phyloP scores from a whole-genome alignment of 2,329 filamentous ascomycete genomes.

The Colletotrichum acutatum region DNA sequence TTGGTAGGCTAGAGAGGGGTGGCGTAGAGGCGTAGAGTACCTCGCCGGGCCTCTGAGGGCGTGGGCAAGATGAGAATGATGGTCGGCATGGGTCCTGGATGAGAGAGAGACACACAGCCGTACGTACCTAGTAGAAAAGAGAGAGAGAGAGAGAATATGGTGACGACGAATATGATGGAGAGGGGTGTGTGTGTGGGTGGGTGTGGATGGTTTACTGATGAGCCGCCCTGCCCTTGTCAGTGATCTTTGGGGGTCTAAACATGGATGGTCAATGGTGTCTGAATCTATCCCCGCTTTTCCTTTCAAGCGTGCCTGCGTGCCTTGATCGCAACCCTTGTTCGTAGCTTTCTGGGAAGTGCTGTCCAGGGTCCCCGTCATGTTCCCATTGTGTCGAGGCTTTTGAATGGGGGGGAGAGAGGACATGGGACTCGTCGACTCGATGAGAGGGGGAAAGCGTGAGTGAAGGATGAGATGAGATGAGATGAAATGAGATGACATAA shows the following conservation, averaged over 20 bases:
- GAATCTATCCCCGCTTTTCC: conserved; percentile 27
- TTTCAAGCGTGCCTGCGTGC: conserved; percentile 11
- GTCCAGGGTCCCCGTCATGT: background rate
- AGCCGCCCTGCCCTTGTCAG: conserved; percentile 7
- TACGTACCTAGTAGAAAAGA: background rate
- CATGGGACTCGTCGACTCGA: no score
- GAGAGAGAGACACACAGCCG: background rate
- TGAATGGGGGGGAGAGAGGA: background rate
- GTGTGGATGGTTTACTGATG: background rate
- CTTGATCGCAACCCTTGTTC: conserved; percentile 12
- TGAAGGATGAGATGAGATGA: conserved; percentile 1
- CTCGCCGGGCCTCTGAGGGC: background rate
- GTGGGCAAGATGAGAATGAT: background rate
- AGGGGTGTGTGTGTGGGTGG: background rate
- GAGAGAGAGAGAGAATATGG: background rate
- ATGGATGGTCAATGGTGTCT: conserved; percentile 9
- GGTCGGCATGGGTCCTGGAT: background rate
- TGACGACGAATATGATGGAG: background rate
- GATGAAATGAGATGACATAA: conserved; percentile 3
- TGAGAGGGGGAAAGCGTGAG: background rate
- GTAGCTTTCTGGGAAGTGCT: background rate
- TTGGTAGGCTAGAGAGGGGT: background rate
- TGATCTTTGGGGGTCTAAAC: conserved; percentile 7
- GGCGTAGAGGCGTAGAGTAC: background rate
- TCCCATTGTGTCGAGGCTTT: background rate